phyloP scores from a whole-genome alignment of 306 rosid species.

The Geum urbanum region DNA sequence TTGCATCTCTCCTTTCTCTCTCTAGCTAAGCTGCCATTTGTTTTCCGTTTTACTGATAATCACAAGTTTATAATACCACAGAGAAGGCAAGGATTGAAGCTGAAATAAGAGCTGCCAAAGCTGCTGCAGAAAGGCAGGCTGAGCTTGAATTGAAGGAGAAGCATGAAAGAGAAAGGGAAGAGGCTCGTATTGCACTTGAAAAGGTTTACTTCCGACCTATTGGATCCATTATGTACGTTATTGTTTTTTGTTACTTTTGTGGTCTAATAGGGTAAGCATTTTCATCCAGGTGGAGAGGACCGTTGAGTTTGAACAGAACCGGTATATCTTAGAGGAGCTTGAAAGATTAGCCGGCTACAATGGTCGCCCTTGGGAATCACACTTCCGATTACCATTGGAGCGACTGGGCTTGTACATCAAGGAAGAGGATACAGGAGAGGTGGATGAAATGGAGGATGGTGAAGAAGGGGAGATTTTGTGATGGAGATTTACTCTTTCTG shows the following conservation, averaged over 20 bases:
- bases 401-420: constrained; percentile 73
- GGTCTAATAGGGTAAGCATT: neutral
- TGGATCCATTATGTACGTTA: neutral
- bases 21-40: neutral
- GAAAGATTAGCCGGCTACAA: constrained; percentile 56
- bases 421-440: constrained; percentile 46
- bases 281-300: constrained; percentile 57
- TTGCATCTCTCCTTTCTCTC: neutral
- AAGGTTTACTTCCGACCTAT: constrained; percentile 40
- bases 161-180: constrained; percentile 75
- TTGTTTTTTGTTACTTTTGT: neutral
- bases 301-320: constrained; percentile 58
- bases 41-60: neutral
- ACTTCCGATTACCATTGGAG: constrained; percentile 51
- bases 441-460: constrained; percentile 42
- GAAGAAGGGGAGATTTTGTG: constrained; percentile 68
- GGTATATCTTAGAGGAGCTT: constrained; percentile 55
- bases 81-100: constrained; percentile 81
- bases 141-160: constrained; percentile 53
- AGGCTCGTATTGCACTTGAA: constrained; percentile 65
- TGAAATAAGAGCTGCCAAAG: constrained; percentile 66
- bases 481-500: too few species aligned
- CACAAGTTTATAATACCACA: constrained; percentile 13
- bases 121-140: constrained; percentile 46
- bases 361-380: constrained; percentile 23